Conservation (phyloP, 2,329 filamentous ascomycete species). For the Claviceps sorghi region DNA sequence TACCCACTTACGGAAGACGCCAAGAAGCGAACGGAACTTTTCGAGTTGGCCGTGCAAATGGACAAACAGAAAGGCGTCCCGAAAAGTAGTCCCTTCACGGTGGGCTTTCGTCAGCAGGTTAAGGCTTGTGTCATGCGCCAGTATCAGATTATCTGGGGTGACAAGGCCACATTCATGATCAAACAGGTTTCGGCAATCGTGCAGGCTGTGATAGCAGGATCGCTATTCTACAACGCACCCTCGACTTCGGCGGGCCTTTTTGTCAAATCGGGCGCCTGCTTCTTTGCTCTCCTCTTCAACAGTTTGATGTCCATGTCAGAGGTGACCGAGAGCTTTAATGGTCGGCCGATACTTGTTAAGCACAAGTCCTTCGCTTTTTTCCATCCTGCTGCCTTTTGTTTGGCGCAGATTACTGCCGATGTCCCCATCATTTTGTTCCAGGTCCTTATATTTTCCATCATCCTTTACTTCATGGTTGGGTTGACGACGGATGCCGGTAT, state of each 20-base stretch:
- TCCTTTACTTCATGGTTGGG: slow-evolving; percentile 51
- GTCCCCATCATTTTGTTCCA: slow-evolving; percentile 44
- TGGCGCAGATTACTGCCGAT: slow-evolving; percentile 40
- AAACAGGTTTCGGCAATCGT: slow-evolving; percentile 43
- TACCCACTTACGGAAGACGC: slow-evolving; percentile 38
- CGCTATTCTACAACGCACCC: slow-evolving; percentile 52
- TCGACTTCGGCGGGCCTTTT: slow-evolving; percentile 45
- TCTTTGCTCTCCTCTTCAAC: slow-evolving; percentile 50
- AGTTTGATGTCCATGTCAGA: slow-evolving; percentile 50
- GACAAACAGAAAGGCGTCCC: slow-evolving; percentile 42
- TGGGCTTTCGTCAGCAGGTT: slow-evolving; percentile 40
- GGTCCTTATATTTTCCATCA: slow-evolving; percentile 39
- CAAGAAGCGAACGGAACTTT: slow-evolving; percentile 34
- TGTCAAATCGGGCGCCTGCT: slow-evolving; percentile 47
- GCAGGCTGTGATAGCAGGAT: slow-evolving; percentile 49
- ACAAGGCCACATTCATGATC: slow-evolving; percentile 48
- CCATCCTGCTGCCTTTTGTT: slow-evolving; percentile 44
- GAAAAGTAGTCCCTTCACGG: slow-evolving; percentile 40
- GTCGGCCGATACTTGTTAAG: slow-evolving; percentile 43
- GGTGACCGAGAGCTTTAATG: slow-evolving; percentile 47
- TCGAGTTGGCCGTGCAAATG: slow-evolving; percentile 33
- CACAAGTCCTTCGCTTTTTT: slow-evolving; percentile 43
- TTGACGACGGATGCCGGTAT: slow-evolving; percentile 33
- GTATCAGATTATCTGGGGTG: slow-evolving; percentile 51
- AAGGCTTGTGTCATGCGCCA: slow-evolving; percentile 42